Conservation (phyloP, 2,329 filamentous ascomycete genomes). For the Sporothrix globosa region DNA sequence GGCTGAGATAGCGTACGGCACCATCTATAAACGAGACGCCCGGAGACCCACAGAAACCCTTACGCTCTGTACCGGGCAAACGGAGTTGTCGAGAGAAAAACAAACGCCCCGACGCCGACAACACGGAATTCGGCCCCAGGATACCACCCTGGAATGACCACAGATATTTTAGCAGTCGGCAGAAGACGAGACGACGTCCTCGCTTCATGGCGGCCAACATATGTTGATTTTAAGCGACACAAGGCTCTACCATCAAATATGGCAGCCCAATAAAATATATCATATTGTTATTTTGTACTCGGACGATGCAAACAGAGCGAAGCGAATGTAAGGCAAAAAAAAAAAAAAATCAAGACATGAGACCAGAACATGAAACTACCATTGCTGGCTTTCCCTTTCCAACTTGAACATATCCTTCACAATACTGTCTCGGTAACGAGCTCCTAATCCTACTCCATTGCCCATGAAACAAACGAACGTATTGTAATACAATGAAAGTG, state of each 20-base stretch:
- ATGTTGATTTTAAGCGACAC: slow-evolving; percentile 14
- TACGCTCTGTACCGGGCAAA: not conserved
- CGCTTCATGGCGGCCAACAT: not conserved
- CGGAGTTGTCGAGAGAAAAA: too few relatives aligned
- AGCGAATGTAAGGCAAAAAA: not conserved
- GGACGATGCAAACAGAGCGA: not conserved
- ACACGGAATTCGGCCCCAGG: not conserved
- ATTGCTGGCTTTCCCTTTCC: not conserved
- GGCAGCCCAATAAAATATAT: slow-evolving; percentile 12
- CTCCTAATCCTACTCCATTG: slow-evolving; percentile 20
- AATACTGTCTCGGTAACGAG: slow-evolving; percentile 29
- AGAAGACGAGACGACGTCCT: not conserved
- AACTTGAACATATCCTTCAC: not conserved
- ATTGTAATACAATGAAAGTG: not conserved
- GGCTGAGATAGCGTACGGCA: not conserved
- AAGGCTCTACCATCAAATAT: not conserved
- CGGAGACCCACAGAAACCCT: not conserved
- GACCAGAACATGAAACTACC: not conserved
- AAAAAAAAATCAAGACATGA: not conserved
- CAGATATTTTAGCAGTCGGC: not conserved
- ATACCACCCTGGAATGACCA: not conserved
- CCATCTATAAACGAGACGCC: not conserved
- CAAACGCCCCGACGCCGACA: not conserved
- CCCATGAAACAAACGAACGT: not conserved
- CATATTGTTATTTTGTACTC: not conserved